phyloP scores from a whole-genome alignment of 768 basidiomycete species.

The Podaxis sp. region DNA sequence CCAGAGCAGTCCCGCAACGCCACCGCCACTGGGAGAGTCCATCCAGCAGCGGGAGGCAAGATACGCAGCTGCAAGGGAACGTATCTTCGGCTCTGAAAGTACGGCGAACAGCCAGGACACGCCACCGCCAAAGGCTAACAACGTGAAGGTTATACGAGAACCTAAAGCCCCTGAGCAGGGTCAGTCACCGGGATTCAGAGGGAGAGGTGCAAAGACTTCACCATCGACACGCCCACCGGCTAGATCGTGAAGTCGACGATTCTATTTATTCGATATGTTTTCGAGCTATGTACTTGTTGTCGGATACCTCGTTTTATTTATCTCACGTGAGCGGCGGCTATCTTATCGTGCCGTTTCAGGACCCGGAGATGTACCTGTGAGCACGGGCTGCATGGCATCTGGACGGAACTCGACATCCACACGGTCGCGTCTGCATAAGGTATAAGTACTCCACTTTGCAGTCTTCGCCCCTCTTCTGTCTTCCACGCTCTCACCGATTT shows the following conservation, averaged over 20 bases:
- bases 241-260: background rate
- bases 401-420: background rate
- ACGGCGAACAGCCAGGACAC: background rate
- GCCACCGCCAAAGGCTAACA: background rate
- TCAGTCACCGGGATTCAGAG: slow-evolving; percentile 6
- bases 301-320: background rate
- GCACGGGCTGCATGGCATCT: background rate
- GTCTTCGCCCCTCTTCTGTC: background rate
- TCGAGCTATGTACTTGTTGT: background rate
- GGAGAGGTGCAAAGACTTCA: slow-evolving; percentile 4
- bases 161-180: slow-evolving; percentile 9
- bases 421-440: background rate
- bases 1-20: slow-evolving; percentile 25
- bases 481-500: background rate
- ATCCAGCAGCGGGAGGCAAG: slow-evolving; percentile 68
- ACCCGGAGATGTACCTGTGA: background rate
- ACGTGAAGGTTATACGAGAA: slow-evolving; percentile 6
- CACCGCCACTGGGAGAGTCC: slow-evolving; percentile 29
- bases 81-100: slow-evolving; percentile 56
- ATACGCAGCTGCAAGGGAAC: slow-evolving; percentile 70
- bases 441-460: slow-evolving; percentile 4
- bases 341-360: background rate
- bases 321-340: background rate
- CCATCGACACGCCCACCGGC: background rate
- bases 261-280: background rate